A percentile compares a stretch with the other conserved stretches of the same genome.
These are phyloP conservation scores for Globisporangium sylvaticum DNA, from an alignment of 352 stramenopile genomes.

Conservation along the genomic window DNA sequence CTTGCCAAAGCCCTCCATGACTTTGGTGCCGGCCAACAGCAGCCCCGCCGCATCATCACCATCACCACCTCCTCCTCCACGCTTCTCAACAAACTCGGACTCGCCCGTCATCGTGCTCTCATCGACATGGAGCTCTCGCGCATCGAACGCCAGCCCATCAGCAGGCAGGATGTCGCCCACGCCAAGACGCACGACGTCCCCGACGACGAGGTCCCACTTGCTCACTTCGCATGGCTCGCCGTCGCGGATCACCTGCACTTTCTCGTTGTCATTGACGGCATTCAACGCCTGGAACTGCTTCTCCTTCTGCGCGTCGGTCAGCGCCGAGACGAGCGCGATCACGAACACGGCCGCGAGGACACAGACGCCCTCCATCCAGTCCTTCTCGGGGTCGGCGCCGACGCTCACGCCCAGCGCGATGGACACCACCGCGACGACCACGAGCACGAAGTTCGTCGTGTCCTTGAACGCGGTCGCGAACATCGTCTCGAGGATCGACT, in stretches of 20 bases:
- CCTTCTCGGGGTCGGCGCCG: background rate
- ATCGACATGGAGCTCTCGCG: slow-evolving; percentile 34
- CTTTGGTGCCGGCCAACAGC: slow-evolving; percentile 76
- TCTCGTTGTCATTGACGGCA: slow-evolving; percentile 58
- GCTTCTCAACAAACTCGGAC: slow-evolving; percentile 31
- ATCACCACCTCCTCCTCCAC: background rate
- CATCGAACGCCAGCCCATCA: slow-evolving; percentile 36
- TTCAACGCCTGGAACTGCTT: slow-evolving; percentile 68
- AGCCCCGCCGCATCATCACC: slow-evolving; percentile 31
- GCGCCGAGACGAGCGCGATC: slow-evolving; percentile 78
- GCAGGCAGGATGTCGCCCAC: slow-evolving; percentile 37
- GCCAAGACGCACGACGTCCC: slow-evolving; percentile 36
- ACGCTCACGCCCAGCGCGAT: slow-evolving; percentile 16
- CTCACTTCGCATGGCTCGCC: slow-evolving; percentile 20
- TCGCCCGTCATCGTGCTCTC: slow-evolving; percentile 43
- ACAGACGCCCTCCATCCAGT: slow-evolving; percentile 20
- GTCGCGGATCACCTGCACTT: slow-evolving; percentile 39
- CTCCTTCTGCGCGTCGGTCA: slow-evolving; percentile 36
- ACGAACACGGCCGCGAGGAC: slow-evolving; percentile 87
- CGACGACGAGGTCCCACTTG: slow-evolving; percentile 34
- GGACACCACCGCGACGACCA: slow-evolving; percentile 31
- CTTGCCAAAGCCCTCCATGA: slow-evolving; percentile 70
- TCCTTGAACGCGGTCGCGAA: slow-evolving; percentile 48
- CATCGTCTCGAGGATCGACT: slow-evolving; percentile 38
- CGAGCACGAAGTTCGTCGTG: slow-evolving; percentile 39